phyloP scores from a whole-genome alignment of 495 filamentous ascomycete species.

The Podospora pseudopauciseta region DNA sequence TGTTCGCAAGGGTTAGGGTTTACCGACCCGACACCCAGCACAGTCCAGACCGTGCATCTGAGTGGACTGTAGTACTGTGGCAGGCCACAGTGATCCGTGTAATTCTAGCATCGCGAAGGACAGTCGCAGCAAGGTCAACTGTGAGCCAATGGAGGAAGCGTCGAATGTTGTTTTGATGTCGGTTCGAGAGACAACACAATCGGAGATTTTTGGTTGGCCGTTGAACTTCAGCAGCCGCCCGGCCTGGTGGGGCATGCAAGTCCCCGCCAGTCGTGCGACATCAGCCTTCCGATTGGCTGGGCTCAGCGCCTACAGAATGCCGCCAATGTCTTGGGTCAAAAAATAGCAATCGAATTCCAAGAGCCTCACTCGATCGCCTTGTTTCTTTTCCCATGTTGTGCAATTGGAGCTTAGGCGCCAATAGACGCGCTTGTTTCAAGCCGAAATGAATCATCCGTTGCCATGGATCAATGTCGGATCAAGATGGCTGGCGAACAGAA shows the following conservation, averaged over 20 bases:
- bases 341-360: background rate
- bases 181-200: background rate
- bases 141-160: background rate
- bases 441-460: constrained; percentile 2
- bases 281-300: background rate
- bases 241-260: background rate
- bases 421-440: constrained; percentile 6
- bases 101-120: background rate
- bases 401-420: background rate
- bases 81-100: background rate
- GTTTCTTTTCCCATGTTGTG: constrained; percentile 1
- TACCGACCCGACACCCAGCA: too few relatives aligned
- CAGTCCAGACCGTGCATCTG: background rate
- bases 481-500: background rate
- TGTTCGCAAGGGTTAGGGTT: too few relatives aligned
- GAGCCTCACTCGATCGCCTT: background rate
- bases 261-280: background rate
- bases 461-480: background rate
- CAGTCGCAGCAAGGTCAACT: background rate
- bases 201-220: constrained; percentile 5
- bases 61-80: background rate
- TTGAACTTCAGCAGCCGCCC: constrained; percentile 3
- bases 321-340: background rate
- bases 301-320: background rate
- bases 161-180: background rate